Base-by-base conservation (phyloP, 176 grass and related monocot species). In the Eragrostis curvula region DNA sequence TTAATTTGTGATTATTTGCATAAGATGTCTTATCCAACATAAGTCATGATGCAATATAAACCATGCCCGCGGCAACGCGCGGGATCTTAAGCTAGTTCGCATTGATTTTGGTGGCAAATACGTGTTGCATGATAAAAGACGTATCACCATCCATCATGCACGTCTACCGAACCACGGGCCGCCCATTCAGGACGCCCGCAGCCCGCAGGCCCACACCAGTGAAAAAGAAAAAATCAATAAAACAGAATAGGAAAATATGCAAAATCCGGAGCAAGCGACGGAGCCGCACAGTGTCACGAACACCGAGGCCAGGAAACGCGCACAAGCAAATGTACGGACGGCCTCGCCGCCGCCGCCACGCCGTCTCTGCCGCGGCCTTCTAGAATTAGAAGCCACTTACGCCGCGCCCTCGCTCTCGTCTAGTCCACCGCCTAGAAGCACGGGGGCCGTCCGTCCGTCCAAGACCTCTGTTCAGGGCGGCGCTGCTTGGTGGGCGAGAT, bases 401-500 rank as follows among this genome's bases (percentile, higher is more conserved):
- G 25, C 11, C 46, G n/a, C 39, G 2, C 10, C 39, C n/a, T 18
- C 60, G 42, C 48, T 14, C 43, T 14, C 70, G 1, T 14, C 28
- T 8, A 47, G 1, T 41, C 43, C 5, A 18, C 42, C 18, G 9
- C 52, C 70, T 66, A 28, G 30, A 65, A 74, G 59, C 8, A 12
- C 41, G 12, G 44, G 30, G 29, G 10, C 14, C 68, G 7, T 2
- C 56, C 56, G 56, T 7, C 20, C 55, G n/a, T 59, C 56, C 75
- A 29, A 21, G 24, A 21, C 57, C 62, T 15, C 62, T 69, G 51
- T 51, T 24, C 39, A 12, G 16, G n/a, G 42, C 24, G 63, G 15
- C 18, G 45, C 18, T 29, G 7, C 12, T 59, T 9, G 59, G 65
- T 10, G 29, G 17, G 61, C 5, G 61, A 68, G 84, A 95, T 95